Evolutionary conservation across 1,139 yeast species (phyloP).

Genomic region (Suhomyces terraborum): DNA sequence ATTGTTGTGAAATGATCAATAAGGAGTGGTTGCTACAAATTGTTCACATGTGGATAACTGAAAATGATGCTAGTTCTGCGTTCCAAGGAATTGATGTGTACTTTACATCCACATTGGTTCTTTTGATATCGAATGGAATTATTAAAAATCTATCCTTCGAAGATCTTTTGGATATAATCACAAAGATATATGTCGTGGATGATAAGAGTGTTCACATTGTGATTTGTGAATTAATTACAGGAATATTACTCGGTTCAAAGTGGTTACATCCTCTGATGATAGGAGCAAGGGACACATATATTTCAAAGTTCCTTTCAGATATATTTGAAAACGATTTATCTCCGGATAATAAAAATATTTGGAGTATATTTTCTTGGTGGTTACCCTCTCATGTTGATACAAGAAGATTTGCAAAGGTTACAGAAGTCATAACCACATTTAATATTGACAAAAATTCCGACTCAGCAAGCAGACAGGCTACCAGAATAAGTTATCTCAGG

Average conservation of each 20-base stretch:
- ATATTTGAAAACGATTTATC: slow-evolving; percentile 64
- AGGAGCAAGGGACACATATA: slow-evolving; percentile 47
- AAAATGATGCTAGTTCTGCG: slow-evolving; percentile 61
- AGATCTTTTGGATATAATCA: slow-evolving; percentile 54
- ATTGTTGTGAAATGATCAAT: slow-evolving; percentile 50
- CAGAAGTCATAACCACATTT: slow-evolving; percentile 48
- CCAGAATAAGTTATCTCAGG: slow-evolving; percentile 60
- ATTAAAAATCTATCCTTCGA: slow-evolving; percentile 35
- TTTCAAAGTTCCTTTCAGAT: slow-evolving; percentile 43
- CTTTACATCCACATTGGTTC: slow-evolving; percentile 48
- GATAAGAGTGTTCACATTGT: slow-evolving; percentile 68
- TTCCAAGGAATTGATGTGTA: slow-evolving; percentile 66
- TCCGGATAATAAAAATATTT: slow-evolving; percentile 74
- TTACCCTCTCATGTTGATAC: slow-evolving; percentile 64
- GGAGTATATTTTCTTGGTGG: slow-evolving; percentile 83
- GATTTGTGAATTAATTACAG: slow-evolving; percentile 61
- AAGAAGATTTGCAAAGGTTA: slow-evolving; percentile 63
- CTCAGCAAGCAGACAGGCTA: slow-evolving; percentile 68
- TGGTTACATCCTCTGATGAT: slow-evolving; percentile 28
- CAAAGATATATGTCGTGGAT: slow-evolving; percentile 56
- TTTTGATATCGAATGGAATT: slow-evolving; percentile 47
- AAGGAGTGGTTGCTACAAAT: slow-evolving; percentile 61
- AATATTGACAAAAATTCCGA: slow-evolving; percentile 55
- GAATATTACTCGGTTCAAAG: slow-evolving; percentile 54
- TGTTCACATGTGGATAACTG: slow-evolving; percentile 59